These are phyloP conservation scores for Mesembryanthemum crystallinum DNA, from an alignment of 148 eudicot species.

Conservation along the genomic window DNA sequence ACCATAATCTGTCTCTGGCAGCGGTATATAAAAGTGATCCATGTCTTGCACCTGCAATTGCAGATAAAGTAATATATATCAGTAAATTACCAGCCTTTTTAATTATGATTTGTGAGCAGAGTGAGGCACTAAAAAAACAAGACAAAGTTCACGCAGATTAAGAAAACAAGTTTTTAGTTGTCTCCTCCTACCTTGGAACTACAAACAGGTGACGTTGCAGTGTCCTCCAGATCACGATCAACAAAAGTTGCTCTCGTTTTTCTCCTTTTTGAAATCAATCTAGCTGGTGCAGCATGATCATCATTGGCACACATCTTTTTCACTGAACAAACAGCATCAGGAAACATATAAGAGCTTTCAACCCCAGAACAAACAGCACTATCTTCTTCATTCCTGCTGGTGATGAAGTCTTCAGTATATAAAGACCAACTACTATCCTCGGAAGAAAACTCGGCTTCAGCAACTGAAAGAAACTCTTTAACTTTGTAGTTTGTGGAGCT, in stretches of 20 bases:
- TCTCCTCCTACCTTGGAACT: conserved; percentile 17
- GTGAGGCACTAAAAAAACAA: background rate
- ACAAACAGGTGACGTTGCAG: conserved; percentile 28
- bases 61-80: background rate
- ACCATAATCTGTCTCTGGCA: conserved; percentile 14
- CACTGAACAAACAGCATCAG: conserved; percentile 12
- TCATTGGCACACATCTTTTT: background rate
- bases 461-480: background rate
- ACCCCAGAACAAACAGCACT: conserved; percentile 7
- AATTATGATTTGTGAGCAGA: background rate
- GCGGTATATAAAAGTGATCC: background rate
- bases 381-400: conserved; percentile 11
- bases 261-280: conserved; percentile 21
- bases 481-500: conserved; percentile 24
- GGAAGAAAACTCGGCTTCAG: conserved; percentile 8
- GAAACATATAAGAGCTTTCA: conserved; percentile 4
- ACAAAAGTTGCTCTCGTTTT: conserved; percentile 13
- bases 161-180: background rate
- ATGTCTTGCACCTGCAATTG: conserved; percentile 11
- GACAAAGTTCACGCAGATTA: background rate
- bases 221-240: conserved; percentile 33
- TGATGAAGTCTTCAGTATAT: conserved; percentile 7
- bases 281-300: conserved; percentile 10
- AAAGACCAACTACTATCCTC: conserved; percentile 31
- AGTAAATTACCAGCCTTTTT: background rate